Percentiles rank a stretch among this genome's conserved stretches.
These are phyloP conservation scores for Yamadazyma sp. DNA, from an alignment of 1,139 yeast genomes.

Conservation along the genomic window DNA sequence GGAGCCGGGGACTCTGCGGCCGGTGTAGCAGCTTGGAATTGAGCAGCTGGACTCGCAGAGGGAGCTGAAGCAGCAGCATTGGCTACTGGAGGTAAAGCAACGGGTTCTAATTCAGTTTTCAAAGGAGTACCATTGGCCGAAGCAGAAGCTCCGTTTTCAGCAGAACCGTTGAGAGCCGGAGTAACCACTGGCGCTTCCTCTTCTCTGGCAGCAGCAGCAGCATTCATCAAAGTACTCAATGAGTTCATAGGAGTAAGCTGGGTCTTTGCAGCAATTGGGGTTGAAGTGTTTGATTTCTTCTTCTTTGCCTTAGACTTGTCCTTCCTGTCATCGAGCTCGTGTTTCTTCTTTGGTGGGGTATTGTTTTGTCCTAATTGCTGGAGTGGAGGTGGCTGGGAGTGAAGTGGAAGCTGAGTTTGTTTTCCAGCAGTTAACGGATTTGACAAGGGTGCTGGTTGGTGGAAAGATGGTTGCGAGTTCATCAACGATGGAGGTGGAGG, in stretches of 20 bases:
- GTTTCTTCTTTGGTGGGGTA: constrained; percentile 20
- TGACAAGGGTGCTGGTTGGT: constrained; percentile 10
- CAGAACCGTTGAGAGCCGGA: constrained; percentile 4
- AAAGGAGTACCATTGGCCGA: constrained; percentile 11
- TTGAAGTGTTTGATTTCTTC: constrained; percentile 20
- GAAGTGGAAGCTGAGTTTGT: not conserved
- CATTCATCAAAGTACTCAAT: constrained; percentile 32
- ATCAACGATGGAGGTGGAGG: constrained; percentile 13
- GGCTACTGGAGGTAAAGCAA: constrained; percentile 10
- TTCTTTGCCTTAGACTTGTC: constrained; percentile 19
- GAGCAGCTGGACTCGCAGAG: constrained; percentile 7
- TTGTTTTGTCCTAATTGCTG: constrained; percentile 8
- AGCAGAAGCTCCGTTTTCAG: constrained; percentile 10
- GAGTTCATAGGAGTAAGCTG: constrained; percentile 16
- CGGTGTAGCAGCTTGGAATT: constrained; percentile 6
- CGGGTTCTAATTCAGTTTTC: constrained; percentile 3
- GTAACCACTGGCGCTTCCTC: constrained; percentile 9
- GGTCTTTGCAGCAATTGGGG: constrained; percentile 16
- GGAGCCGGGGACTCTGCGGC: constrained; percentile 6
- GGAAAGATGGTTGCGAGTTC: constrained; percentile 13
- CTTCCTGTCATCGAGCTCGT: constrained; percentile 40
- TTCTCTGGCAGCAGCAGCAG: constrained; percentile 22
- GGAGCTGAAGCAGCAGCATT: constrained; percentile 7
- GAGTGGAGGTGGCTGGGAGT: constrained; percentile 10
- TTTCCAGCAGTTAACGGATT: constrained; percentile 2